These are phyloP conservation scores for Globisporangium perplexum DNA, from an alignment of 352 stramenopile species.

Conservation along the genomic window DNA sequence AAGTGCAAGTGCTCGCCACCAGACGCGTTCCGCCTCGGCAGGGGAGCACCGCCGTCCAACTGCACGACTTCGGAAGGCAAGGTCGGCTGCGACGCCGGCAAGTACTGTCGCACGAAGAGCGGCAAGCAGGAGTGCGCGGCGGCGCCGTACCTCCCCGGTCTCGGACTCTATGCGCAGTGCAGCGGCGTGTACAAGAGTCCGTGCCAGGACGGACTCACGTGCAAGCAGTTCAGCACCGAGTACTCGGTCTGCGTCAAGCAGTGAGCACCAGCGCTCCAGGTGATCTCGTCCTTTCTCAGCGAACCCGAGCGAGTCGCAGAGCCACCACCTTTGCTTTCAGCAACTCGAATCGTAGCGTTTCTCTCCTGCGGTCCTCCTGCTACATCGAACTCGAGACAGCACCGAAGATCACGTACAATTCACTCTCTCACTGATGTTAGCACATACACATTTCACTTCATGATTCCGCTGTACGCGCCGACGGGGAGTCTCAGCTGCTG, in stretches of 20 bases:
- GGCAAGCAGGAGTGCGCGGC: constrained; percentile 38
- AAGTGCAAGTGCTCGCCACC: constrained; percentile 47
- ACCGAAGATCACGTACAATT: too few relatives aligned
- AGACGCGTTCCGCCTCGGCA: constrained; percentile 35
- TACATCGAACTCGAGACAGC: too few relatives aligned
- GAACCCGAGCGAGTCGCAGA: neutral
- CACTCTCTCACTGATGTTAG: too few relatives aligned
- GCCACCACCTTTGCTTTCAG: too few relatives aligned
- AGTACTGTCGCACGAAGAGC: constrained; percentile 54
- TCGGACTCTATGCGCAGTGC: constrained; percentile 40
- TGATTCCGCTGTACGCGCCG: too few relatives aligned
- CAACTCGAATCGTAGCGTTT: too few relatives aligned
- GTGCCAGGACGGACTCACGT: constrained; percentile 30
- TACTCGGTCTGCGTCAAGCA: constrained; percentile 32
- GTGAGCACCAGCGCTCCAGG: neutral
- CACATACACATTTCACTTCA: too few relatives aligned
- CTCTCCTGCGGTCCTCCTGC: too few relatives aligned
- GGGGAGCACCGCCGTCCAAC: constrained; percentile 11
- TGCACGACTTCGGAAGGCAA: constrained; percentile 34
- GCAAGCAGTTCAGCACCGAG: constrained; percentile 30
- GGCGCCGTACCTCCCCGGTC: constrained; percentile 35
- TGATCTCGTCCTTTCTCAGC: neutral
- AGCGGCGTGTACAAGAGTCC: constrained; percentile 1
- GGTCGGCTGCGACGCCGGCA: constrained; percentile 30
- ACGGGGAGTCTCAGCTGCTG: too few relatives aligned